A percentile compares a stretch with the other conserved stretches of the same genome.
phyloP scores from a whole-genome alignment of 1,139 yeast species.

The Wickerhamomyces sp. region DNA sequence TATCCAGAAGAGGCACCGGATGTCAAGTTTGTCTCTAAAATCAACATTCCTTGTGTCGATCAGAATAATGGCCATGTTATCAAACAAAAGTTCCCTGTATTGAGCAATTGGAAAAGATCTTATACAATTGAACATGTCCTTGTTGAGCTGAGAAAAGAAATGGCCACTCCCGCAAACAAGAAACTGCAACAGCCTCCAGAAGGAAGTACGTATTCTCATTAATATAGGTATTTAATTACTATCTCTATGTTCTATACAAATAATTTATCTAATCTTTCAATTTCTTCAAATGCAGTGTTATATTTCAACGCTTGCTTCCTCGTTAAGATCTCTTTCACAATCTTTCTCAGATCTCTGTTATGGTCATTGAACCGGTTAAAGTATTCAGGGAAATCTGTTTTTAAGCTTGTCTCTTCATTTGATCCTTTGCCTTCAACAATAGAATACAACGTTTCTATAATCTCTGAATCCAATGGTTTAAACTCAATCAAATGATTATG shows the following conservation, averaged over 20 bases:
- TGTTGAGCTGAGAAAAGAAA: slow-evolving; percentile 79
- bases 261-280: background rate
- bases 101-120: slow-evolving; percentile 80
- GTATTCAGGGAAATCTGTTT: slow-evolving; percentile 16
- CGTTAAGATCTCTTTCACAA: slow-evolving; percentile 13
- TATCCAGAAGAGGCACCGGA: slow-evolving; percentile 90
- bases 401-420: slow-evolving; percentile 11
- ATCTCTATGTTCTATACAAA: background rate
- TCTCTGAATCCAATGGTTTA: background rate
- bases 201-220: slow-evolving; percentile 37
- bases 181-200: slow-evolving; percentile 89
- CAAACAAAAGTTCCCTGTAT: slow-evolving; percentile 57
- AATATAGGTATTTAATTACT: background rate
- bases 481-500: slow-evolving; percentile 5
- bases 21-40: slow-evolving; percentile 73
- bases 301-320: background rate
- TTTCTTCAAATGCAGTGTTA: background rate
- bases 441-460: slow-evolving; percentile 2
- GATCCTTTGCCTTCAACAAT: slow-evolving; percentile 1
- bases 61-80: slow-evolving; percentile 59
- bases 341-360: slow-evolving; percentile 5
- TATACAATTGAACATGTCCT: slow-evolving; percentile 90
- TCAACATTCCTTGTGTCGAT: slow-evolving; percentile 89
- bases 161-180: slow-evolving; percentile 82
- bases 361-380: slow-evolving; percentile 14